phyloP scores from a whole-genome alignment of 495 filamentous ascomycete species.

The Neohortaea acidophila region DNA sequence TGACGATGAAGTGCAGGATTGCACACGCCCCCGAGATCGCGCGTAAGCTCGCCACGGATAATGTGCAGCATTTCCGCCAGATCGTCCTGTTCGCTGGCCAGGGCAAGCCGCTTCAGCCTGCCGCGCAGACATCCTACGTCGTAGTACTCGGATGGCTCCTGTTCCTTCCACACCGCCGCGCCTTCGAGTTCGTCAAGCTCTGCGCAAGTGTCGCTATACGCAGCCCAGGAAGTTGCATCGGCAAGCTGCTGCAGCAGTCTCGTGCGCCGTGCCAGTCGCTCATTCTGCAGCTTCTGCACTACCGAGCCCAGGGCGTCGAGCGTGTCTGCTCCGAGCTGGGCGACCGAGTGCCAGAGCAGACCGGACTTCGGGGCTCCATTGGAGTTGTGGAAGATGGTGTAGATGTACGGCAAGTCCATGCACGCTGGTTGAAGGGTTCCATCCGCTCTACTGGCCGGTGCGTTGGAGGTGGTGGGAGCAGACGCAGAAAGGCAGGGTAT shows the following conservation, averaged over 20 bases:
- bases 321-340: background rate
- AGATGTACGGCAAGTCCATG: background rate
- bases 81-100: background rate
- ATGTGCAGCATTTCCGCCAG: background rate
- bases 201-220: background rate
- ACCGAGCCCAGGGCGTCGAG: background rate
- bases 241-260: background rate
- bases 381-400: background rate
- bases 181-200: background rate
- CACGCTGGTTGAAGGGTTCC: background rate
- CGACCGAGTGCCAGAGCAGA: too few relatives aligned
- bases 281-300: background rate
- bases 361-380: background rate
- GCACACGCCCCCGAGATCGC: background rate
- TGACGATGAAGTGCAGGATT: background rate
- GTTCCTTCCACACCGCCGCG: background rate
- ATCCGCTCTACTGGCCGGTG: too few relatives aligned
- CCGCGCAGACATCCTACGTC: background rate
- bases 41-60: background rate
- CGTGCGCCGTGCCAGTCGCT: too few relatives aligned
- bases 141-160: background rate
- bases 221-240: background rate
- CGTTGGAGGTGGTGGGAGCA: too few relatives aligned
- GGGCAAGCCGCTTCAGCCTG: background rate
- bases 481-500: too few relatives aligned